Conservation (phyloP, 768 basidiomycete genomes). For the Kwoniella europaea region DNA sequence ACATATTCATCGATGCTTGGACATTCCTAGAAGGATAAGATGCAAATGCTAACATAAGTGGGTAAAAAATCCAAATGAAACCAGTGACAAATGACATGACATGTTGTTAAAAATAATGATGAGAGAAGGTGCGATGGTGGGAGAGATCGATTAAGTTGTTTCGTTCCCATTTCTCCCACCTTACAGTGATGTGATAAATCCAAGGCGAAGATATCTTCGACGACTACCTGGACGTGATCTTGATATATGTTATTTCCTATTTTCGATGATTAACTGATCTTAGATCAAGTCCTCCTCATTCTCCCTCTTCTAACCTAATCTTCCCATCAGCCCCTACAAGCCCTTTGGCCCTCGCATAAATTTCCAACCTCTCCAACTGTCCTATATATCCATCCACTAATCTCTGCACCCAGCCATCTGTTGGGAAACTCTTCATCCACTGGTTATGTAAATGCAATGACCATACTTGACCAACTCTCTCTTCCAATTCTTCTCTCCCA, state of each 20-base stretch:
- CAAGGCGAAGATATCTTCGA: too few species aligned
- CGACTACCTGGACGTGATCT: not conserved
- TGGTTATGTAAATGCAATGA: constrained; percentile 93
- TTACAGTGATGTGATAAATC: too few species aligned
- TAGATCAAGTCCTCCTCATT: not conserved
- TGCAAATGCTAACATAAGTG: too few species aligned
- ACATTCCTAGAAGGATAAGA: too few species aligned
- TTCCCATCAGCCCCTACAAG: constrained; percentile 7
- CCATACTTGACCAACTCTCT: constrained; percentile 70
- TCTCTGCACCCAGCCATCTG: constrained; percentile 83
- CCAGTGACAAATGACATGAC: too few species aligned
- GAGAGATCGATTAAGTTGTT: too few species aligned
- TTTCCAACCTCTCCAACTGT: constrained; percentile 44
- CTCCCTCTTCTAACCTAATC: constrained; percentile 9
- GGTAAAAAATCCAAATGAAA: too few species aligned
- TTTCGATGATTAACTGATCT: not conserved
- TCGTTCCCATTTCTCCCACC: too few species aligned
- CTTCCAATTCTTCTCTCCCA: constrained; percentile 61
- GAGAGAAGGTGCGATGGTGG: too few species aligned
- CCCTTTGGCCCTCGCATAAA: constrained; percentile 13
- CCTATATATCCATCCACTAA: constrained; percentile 62
- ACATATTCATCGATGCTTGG: too few species aligned
- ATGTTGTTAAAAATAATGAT: too few species aligned
- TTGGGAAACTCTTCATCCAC: constrained; percentile 87
- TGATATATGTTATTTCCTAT: not conserved